A percentile compares a stretch with the other conserved stretches of the same genome.
Evolutionary conservation across 2,329 filamentous ascomycete genomes (phyloP).

Genomic region (Hypocreales sp.): DNA sequence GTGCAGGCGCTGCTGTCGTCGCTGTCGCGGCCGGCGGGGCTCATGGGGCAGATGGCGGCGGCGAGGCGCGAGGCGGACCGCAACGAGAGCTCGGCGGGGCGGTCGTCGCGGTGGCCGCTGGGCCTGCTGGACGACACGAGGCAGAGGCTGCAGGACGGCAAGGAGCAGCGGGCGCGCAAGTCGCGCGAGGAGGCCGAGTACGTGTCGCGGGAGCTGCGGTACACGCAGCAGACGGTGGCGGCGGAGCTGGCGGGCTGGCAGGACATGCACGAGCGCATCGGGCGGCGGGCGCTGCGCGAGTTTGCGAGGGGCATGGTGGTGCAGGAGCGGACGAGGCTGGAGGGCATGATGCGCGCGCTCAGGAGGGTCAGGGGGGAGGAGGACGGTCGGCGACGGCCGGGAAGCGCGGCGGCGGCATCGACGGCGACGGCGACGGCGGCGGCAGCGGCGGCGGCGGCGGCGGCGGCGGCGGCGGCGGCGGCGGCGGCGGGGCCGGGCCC

Average conservation of each 20-base stretch:
- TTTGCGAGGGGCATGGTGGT: constrained; percentile 69
- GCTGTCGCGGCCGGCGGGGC: constrained; percentile 60
- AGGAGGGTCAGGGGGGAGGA: constrained; percentile 43
- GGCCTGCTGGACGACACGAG: constrained; percentile 77
- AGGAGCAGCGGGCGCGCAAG: constrained; percentile 62
- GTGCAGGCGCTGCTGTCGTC: constrained; percentile 68
- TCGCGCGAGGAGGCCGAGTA: constrained; percentile 55
- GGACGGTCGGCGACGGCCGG: neutral
- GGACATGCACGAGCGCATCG: constrained; percentile 68
- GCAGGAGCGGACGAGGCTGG: constrained; percentile 62
- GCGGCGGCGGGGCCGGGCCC: no score
- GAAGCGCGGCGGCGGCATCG: no score
- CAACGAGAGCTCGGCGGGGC: constrained; percentile 56
- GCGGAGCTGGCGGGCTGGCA: constrained; percentile 89
- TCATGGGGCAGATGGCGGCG: constrained; percentile 62
- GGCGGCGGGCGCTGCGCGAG: constrained; percentile 56
- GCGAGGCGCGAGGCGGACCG: constrained; percentile 66
- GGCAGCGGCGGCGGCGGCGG: neutral
- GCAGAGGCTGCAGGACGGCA: constrained; percentile 67
- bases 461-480: no score
- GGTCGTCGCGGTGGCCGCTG: constrained; percentile 66
- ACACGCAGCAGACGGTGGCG: constrained; percentile 88
- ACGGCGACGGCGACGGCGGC: neutral
- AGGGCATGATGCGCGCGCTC: constrained; percentile 66
- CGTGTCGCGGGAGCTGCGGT: constrained; percentile 69